Evolutionary conservation across 2,329 filamentous ascomycete genomes (phyloP).

Genomic region (Golovinomyces cichoracearum): DNA sequence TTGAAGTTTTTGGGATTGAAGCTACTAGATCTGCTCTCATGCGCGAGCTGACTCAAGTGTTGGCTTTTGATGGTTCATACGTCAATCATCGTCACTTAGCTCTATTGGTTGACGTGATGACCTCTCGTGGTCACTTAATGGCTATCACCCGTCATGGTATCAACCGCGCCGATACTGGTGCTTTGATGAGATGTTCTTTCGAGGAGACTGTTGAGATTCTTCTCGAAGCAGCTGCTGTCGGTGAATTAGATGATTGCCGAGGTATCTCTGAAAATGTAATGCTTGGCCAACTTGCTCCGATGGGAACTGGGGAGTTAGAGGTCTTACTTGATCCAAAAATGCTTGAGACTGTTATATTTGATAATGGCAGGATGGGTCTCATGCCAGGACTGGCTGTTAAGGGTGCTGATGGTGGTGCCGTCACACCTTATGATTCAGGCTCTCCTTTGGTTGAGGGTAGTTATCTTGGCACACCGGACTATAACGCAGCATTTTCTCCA

Average conservation of each 20-base stretch:
- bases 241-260: constrained; percentile 89
- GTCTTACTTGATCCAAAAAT: constrained; percentile 82
- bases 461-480: constrained; percentile 34
- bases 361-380: constrained; percentile 64
- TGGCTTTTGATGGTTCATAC: constrained; percentile 97
- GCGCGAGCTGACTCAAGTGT: constrained; percentile 66
- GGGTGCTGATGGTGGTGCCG: constrained; percentile 53
- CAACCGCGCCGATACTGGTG: constrained; percentile 91
- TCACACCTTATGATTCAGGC: constrained; percentile 79
- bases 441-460: constrained; percentile 54
- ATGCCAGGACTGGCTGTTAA: constrained; percentile 58
- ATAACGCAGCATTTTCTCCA: constrained; percentile 43
- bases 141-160: constrained; percentile 96
- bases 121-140: constrained; percentile 74
- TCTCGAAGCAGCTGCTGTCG: constrained; percentile 76
- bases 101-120: constrained; percentile 92
- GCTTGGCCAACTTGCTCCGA: constrained; percentile 85
- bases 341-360: constrained; percentile 80
- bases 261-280: constrained; percentile 98
- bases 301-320: constrained; percentile 91
- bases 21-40: constrained; percentile 69
- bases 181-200: constrained; percentile 97
- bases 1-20: constrained; percentile 89
- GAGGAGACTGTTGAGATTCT: constrained; percentile 98
- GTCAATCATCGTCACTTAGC: constrained; percentile 97